Evolutionary conservation across 1,139 yeast genomes (phyloP).

Genomic region (Blastobotrys persicus): DNA sequence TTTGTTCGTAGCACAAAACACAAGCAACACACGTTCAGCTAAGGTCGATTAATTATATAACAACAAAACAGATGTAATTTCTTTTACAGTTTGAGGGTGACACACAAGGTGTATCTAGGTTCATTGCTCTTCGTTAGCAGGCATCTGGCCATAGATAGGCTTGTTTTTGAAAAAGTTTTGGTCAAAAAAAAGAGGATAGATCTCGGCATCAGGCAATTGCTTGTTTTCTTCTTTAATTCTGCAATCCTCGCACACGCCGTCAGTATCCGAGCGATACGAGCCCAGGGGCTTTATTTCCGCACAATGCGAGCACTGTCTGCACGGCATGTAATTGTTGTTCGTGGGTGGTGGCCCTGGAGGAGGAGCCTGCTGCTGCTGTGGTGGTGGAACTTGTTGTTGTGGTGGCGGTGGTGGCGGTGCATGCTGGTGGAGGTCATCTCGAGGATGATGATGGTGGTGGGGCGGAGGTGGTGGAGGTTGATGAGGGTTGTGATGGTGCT

Average conservation of each 20-base stretch:
- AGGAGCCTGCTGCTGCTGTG: neutral
- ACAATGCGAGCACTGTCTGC: slow-evolving; percentile 1
- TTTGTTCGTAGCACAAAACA: too few species aligned
- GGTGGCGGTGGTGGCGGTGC: neutral
- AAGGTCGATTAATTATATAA: neutral
- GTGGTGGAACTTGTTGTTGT: neutral
- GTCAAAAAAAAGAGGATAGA: slow-evolving; percentile 6
- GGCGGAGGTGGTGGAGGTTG: slow-evolving; percentile 1
- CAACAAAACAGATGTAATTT: neutral
- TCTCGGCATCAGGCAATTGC: slow-evolving; percentile 3
- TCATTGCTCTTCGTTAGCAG: slow-evolving; percentile 5
- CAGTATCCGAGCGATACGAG: neutral
- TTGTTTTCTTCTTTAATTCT: slow-evolving; percentile 2
- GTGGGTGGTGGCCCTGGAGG: slow-evolving; percentile 4
- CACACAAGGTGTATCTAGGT: neutral
- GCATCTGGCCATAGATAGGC: slow-evolving; percentile 8
- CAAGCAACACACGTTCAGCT: too few species aligned
- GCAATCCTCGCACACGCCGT: slow-evolving; percentile 3
- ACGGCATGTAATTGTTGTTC: slow-evolving; percentile 3
- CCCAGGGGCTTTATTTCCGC: slow-evolving; percentile 4
- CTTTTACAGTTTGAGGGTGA: neutral
- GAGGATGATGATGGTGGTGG: neutral
- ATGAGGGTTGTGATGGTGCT: neutral
- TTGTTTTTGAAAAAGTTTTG: slow-evolving; percentile 7
- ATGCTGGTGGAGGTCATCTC: neutral